These are phyloP conservation scores for Ceratobasidium sp. DNA, from an alignment of 1,284 basidiomycete genomes.

Conservation along the genomic window DNA sequence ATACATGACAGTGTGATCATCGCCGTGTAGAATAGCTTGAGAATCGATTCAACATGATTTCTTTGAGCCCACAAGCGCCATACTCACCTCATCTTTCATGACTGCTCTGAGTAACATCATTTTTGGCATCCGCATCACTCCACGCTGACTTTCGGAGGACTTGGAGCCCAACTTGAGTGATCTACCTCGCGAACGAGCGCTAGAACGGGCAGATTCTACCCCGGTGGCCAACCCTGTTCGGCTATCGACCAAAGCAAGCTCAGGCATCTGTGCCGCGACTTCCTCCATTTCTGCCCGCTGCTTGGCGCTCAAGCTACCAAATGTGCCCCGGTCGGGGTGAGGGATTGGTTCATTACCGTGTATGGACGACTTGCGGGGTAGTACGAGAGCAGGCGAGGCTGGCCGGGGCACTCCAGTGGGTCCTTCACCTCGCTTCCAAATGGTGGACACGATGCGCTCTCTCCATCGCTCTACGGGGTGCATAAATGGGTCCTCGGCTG, in stretches of 20 bases:
- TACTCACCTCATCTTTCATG: conserved; percentile 69
- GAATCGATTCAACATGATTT: conserved; percentile 37
- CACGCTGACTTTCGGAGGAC: conserved; percentile 54
- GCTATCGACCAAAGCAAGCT: conserved; percentile 28
- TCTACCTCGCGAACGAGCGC: conserved; percentile 45
- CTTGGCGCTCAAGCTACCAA: conserved; percentile 10
- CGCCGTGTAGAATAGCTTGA: conserved; percentile 67
- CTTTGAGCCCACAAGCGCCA: background rate
- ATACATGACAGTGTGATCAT: conserved; percentile 65
- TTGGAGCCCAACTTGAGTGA: conserved; percentile 56
- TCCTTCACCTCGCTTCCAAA: conserved; percentile 25
- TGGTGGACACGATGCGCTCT: conserved; percentile 24
- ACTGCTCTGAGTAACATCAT: conserved; percentile 66
- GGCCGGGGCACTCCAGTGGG: conserved; percentile 10
- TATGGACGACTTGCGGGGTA: conserved; percentile 47
- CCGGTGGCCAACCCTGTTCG: conserved; percentile 38
- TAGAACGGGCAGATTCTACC: conserved; percentile 35
- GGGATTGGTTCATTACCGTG: conserved; percentile 33
- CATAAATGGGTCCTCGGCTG: conserved; percentile 1
- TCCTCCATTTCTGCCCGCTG: conserved; percentile 22
- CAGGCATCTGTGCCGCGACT: conserved; percentile 29
- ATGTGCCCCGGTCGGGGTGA: conserved; percentile 28
- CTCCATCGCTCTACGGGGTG: conserved; percentile 34
- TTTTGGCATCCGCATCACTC: conserved; percentile 63
- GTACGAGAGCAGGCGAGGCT: background rate